Evolutionary conservation across 805 yeast genomes (phyloP), one percentile per base, ranked within the genome.

Genomic region (Wickerhamomyces chaumierensis): DNA sequence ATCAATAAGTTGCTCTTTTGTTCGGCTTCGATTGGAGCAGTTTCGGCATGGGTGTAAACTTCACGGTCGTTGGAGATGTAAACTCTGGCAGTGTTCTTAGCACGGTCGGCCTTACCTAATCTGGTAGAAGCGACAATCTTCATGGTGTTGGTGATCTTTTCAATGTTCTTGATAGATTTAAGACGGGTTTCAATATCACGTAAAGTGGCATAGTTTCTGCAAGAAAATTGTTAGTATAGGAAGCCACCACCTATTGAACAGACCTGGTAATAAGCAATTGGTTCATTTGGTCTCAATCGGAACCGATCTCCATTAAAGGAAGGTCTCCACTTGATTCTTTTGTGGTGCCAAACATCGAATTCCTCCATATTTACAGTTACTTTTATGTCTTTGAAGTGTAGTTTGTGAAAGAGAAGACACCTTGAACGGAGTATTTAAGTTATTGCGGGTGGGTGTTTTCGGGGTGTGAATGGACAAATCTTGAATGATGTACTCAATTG

Each of bases 131-230:
- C 98, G 57, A 92, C 98, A 68, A 92, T 81, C 75, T 88, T 92
- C 97, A 92, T 92, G 66, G 98, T 92, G 71, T 92, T 92, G 69
- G 98, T 92, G 71, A 92, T 92, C 74, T 92, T 92, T 71, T 92
- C 96, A 65, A 92, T 90, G 76, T 92, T 92, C 75, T 90, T 92
- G 65, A 92, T 92, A 49, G 96, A 86, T 73, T 92, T 92, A 62
- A 92, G 78, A 73, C 98, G 94, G 66, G 76, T 82, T 73, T 92
- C 98, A 60, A 92, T 94, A 69, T 92, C 98, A 72, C 96, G 90
- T 63, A 92, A 75, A 53, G 98, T 92, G 58, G 98, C 98, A 73
- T 86, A 90, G 73, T 79, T 80, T 81, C 95, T 84, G 48, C 36
- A 19, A 20, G 20, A 15, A 20, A 34, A n/a, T 4, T 31, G 49